Base-by-base conservation (phyloP, 2,329 filamentous ascomycete species). In the Fusarium veterinarium region DNA sequence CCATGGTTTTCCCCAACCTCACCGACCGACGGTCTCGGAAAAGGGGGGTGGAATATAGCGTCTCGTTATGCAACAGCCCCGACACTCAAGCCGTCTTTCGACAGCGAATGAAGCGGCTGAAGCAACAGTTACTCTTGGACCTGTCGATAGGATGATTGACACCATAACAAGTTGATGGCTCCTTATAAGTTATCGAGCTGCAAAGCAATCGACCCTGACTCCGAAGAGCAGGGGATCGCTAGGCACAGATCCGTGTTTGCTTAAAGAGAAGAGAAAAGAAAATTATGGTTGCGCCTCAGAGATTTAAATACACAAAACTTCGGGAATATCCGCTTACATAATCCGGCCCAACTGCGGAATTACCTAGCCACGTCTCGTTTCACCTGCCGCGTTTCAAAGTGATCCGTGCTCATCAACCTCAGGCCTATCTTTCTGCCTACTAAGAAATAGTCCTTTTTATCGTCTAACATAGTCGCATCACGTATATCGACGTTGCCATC, bases 131-230 rank as follows among this genome's bases (percentile, higher is more conserved):
- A 79, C 83, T 97, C 92, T 97, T 83, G 93, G 92, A 96, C 91
- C 93, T 96, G 95, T 97, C 94, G 93, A 95, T 93, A 91, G 92
- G 93, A 95, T 86, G 84, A 94, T 92, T 91, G 88, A 93, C 92
- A 95, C 90, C 93, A 94, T 91, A 84, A 79, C 81, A 83, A 81
- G 81, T 82, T 84, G 89, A 91, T 93, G 92, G 91, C 91, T 95
- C 93, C 93, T 91, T 94, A 81, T 52, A 72, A 80, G 85, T 89
- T 90, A 94, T 93, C 93, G 93, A 95, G 90, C 91, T 95, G 93
- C 90, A 80, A 90, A 93, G 89, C 84, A 89, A 88, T 95, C 93
- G 83, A 95, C 93, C 84, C 91, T 89, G 87, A 88, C 81, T 75
- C 65, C 70, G 59, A 69, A 72, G 75, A 76, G 87, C 85, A 92